Evolutionary conservation across 441 rosid species (phyloP), one percentile per base, ranked within the genome.

Genomic region (Dalechampia spathulata): DNA sequence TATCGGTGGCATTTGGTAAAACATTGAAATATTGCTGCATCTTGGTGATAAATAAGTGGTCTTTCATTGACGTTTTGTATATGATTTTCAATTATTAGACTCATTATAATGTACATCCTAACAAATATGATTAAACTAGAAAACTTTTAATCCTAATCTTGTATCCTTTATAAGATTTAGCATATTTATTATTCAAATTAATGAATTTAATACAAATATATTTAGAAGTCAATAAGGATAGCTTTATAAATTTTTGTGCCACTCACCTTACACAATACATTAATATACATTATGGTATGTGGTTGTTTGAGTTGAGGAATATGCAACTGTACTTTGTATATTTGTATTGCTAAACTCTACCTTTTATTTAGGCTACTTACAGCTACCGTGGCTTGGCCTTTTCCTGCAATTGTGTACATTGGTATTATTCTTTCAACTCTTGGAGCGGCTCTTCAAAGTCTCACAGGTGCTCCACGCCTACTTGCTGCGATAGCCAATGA

Each of bases 401-500:
- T 75, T 58, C 96, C 99, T 32, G 81, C 85, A 60, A 70, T 94
- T 60, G 72, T 94, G 64, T 87, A 94, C 28, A 65, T 85, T 60
- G 98, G 99, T 62, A 94, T 94, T 61, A 90, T 94, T 66, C 95
- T 90, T 66, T 94, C 99, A 61, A 94, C 99, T 55, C 74, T 94
- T 75, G 99, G 98, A 55, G 99, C 97, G 26, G 99, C 96, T 69
- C 99, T 94, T 63, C 99, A 94, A 63, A 90, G 97, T 78, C 63
- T 94, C 70, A 84, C 95, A 9, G 99, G 99, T 64, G 99, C 99
- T 48, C 99, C 98, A 40, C 83, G 95, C 61, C 80, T 94, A 56
- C 95, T 94, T 67, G 99, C 96, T 15, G 97, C 99, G 16, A 94
- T 94, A 72, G 97, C 98, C 62, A 94, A 94, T 68, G 99, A 94